A percentile compares a stretch with the other conserved stretches of the same genome.
phyloP scores from a whole-genome alignment of 2,329 filamentous ascomycete species.

The Calonectria henricotiae region DNA sequence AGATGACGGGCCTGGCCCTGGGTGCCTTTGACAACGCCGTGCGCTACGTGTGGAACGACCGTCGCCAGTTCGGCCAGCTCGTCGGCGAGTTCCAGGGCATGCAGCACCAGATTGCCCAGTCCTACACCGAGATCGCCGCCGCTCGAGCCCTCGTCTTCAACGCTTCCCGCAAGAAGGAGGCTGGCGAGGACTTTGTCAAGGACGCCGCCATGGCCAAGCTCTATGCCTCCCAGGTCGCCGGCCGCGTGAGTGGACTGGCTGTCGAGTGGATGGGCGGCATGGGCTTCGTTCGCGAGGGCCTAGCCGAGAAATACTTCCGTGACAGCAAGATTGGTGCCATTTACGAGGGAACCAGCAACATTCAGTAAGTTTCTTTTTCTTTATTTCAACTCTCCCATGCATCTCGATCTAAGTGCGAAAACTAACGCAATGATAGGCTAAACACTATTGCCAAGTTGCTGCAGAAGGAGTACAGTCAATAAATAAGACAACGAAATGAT shows the following conservation, averaged over 20 bases:
- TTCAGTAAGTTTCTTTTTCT: conserved; percentile 68
- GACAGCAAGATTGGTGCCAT: conserved; percentile 99
- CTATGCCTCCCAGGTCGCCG: conserved; percentile 93
- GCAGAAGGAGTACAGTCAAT: conserved; percentile 74
- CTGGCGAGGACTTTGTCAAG: conserved; percentile 92
- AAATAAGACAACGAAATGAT: conserved; percentile 33
- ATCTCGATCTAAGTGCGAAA: neutral
- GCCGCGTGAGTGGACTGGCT: conserved; percentile 86
- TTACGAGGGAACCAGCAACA: conserved; percentile 92
- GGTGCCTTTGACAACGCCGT: conserved; percentile 97
- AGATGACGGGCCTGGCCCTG: conserved; percentile 97
- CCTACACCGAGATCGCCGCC: conserved; percentile 93
- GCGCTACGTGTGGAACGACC: conserved; percentile 96
- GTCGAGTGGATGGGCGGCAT: conserved; percentile 99
- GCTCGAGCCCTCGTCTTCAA: conserved; percentile 96
- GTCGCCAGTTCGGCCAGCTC: conserved; percentile 94
- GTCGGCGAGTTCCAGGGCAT: conserved; percentile 99
- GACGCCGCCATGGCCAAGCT: conserved; percentile 99
- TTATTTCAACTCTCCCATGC: neutral
- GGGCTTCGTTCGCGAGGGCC: conserved; percentile 96
- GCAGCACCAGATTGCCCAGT: conserved; percentile 98
- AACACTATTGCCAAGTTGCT: conserved; percentile 77
- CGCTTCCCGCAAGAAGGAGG: conserved; percentile 97
- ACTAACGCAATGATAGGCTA: conserved; percentile 60
- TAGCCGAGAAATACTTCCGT: conserved; percentile 97